Conservation (phyloP, 2,329 filamentous ascomycete genomes). For the Aspergillus sp. region DNA sequence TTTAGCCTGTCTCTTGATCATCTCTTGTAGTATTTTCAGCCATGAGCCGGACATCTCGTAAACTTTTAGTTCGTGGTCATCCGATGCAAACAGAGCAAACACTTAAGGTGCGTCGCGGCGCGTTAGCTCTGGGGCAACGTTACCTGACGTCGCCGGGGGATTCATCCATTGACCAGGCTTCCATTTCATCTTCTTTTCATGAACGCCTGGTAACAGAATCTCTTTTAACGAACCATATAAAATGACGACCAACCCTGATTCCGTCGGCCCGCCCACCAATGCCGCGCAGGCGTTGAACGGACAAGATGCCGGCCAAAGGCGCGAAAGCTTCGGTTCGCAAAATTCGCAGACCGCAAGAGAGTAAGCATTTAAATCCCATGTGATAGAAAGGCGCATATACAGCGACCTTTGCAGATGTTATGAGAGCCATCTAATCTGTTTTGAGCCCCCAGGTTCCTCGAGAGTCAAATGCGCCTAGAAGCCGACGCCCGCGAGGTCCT, state of each 20-base stretch:
- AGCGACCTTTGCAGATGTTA: not conserved
- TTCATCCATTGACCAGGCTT: not conserved
- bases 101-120: constrained; percentile 16
- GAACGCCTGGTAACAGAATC: not conserved
- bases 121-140: not conserved
- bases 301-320: constrained; percentile 23
- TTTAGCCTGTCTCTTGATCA: too few species aligned
- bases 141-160: not conserved
- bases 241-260: constrained; percentile 26
- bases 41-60: not conserved
- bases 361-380: constrained; percentile 39
- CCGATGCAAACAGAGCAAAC: constrained; percentile 30
- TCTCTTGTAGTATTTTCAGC: not conserved
- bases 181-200: not conserved
- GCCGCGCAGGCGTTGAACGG: constrained; percentile 11
- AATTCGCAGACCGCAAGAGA: constrained; percentile 72
- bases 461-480: constrained; percentile 85
- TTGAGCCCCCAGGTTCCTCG: constrained; percentile 67
- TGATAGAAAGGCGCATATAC: not conserved
- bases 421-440: not conserved
- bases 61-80: not conserved
- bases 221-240: too few species aligned
- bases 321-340: constrained; percentile 49
- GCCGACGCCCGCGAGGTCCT: constrained; percentile 92
- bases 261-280: constrained; percentile 8